Conservation (phyloP, 176 grass and related monocot species). For the Musa schizocarpa region DNA sequence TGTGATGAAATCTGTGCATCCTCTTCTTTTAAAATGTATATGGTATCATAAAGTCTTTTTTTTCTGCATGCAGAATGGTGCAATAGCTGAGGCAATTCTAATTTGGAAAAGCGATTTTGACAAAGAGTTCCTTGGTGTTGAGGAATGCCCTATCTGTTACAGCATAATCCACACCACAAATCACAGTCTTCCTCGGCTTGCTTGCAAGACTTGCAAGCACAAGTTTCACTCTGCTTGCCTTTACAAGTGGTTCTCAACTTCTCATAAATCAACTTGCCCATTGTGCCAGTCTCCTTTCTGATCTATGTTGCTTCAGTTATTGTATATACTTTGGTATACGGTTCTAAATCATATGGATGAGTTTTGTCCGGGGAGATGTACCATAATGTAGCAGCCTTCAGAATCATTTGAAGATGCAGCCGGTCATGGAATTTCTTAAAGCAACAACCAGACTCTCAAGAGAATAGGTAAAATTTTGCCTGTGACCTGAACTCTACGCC, state of each 20-base stretch:
- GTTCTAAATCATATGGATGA: not conserved
- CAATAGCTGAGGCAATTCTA: slow-evolving; percentile 72
- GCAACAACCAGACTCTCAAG: too few species aligned
- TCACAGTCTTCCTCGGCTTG: slow-evolving; percentile 72
- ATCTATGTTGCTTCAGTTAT: not conserved
- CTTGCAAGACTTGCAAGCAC: slow-evolving; percentile 92
- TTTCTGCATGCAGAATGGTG: slow-evolving; percentile 46
- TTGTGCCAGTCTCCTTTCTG: slow-evolving; percentile 91
- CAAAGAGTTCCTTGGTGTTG: slow-evolving; percentile 89
- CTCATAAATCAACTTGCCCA: slow-evolving; percentile 92
- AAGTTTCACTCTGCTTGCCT: slow-evolving; percentile 91
- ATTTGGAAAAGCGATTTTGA: slow-evolving; percentile 93
- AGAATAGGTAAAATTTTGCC: too few species aligned
- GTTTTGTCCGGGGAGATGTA: too few species aligned
- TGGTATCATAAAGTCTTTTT: not conserved
- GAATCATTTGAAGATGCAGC: too few species aligned
- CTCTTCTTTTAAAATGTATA: not conserved
- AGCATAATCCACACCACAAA: slow-evolving; percentile 90
- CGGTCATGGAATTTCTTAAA: too few species aligned
- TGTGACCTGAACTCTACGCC: not conserved
- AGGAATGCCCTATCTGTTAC: slow-evolving; percentile 97
- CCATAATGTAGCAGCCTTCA: not conserved
- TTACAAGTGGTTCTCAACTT: slow-evolving; percentile 99
- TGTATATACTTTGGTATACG: not conserved
- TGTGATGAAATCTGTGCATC: too few species aligned